A percentile compares a stretch with the other conserved stretches of the same genome.
phyloP scores from a whole-genome alignment of 306 rosid species.

The Calophaca sinica region DNA sequence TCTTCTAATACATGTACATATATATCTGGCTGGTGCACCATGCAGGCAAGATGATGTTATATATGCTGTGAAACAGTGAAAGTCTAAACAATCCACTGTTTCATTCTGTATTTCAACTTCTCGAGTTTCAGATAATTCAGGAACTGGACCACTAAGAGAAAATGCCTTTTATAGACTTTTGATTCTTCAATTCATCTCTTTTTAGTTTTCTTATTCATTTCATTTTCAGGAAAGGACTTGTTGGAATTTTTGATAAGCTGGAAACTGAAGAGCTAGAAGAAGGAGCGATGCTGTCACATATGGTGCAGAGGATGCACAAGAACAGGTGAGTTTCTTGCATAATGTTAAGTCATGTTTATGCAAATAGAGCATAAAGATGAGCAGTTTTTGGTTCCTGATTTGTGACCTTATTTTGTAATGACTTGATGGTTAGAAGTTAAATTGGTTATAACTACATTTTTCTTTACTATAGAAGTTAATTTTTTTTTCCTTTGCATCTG shows the following conservation, averaged over 20 bases:
- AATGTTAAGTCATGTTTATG: conserved; percentile 13
- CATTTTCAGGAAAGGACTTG: conserved; percentile 80
- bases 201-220: conserved; percentile 39
- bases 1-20: conserved; percentile 1
- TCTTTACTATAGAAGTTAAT: conserved; percentile 5
- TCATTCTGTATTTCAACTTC: too few species aligned
- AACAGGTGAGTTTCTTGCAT: conserved; percentile 62
- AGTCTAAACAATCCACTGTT: not conserved
- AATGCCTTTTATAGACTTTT: too few species aligned
- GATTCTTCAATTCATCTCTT: not conserved
- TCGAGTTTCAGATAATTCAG: too few species aligned
- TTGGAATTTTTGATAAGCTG: conserved; percentile 76
- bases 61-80: not conserved
- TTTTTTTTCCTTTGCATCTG: not conserved
- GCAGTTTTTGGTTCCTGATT: conserved; percentile 23
- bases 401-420: conserved; percentile 4
- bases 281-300: conserved; percentile 60
- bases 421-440: conserved; percentile 7
- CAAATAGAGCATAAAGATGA: conserved; percentile 18
- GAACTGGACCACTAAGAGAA: too few species aligned
- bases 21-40: conserved; percentile 6
- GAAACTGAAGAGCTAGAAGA: conserved; percentile 68
- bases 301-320: conserved; percentile 74
- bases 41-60: not conserved
- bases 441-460: conserved; percentile 27